Conservation (phyloP, 495 filamentous ascomycete species). For the Daldinia vernicosa region DNA sequence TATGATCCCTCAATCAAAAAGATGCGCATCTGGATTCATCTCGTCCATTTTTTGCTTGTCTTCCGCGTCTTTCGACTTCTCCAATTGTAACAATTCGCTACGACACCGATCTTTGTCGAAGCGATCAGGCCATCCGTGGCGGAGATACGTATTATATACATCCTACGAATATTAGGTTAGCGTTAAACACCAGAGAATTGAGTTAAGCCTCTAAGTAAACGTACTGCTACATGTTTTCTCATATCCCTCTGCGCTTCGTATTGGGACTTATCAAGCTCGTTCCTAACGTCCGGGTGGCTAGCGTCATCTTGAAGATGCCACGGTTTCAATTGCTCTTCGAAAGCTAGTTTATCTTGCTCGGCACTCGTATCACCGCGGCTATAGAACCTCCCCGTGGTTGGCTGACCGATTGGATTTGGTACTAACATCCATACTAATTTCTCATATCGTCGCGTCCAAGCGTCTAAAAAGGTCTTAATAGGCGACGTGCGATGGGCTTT, state of each 20-base stretch:
- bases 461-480: neutral
- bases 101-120: conserved; percentile 20
- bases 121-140: conserved; percentile 14
- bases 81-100: conserved; percentile 9
- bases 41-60: conserved; percentile 1
- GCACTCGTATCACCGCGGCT: neutral
- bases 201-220: neutral
- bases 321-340: conserved; percentile 5
- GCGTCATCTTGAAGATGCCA: conserved; percentile 6
- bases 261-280: neutral
- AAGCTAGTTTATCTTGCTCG: neutral
- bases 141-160: conserved; percentile 19
- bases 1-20: neutral
- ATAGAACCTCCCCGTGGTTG: conserved; percentile 15
- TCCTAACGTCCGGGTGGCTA: neutral
- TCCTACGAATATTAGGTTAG: conserved; percentile 8
- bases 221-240: conserved; percentile 2
- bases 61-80: neutral
- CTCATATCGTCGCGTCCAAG: conserved; percentile 8
- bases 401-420: conserved; percentile 4
- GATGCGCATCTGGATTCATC: conserved; percentile 5
- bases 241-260: neutral
- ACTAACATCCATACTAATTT: conserved; percentile 14
- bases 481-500: conserved; percentile 15
- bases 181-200: neutral